Conservation (phyloP, 2,329 filamentous ascomycete genomes). For the Pyrenochaeta sp. region DNA sequence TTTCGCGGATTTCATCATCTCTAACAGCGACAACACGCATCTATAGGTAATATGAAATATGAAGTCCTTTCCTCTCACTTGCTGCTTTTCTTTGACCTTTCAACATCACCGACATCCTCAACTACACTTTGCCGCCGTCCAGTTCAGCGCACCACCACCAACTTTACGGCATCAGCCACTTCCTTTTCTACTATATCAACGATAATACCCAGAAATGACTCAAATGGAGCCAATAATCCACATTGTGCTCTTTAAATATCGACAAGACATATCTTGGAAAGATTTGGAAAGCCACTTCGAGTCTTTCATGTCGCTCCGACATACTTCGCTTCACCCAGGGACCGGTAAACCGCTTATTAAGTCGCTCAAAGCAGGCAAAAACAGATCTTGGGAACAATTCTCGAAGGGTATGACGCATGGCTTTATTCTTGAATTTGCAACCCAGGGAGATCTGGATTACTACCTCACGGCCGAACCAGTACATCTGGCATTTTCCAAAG, state of each 20-base stretch:
- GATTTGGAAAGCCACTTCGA: constrained; percentile 44
- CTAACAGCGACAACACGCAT: too few relatives aligned
- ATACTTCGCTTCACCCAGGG: constrained; percentile 31
- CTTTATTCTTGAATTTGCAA: constrained; percentile 46
- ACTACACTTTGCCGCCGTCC: too few relatives aligned
- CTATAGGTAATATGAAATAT: too few relatives aligned
- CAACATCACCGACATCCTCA: too few relatives aligned
- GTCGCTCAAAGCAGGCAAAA: constrained; percentile 44
- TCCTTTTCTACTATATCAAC: too few relatives aligned
- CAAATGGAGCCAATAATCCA: constrained; percentile 32
- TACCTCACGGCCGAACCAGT: constrained; percentile 42
- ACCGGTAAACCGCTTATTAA: constrained; percentile 43
- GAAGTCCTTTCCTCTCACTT: too few relatives aligned
- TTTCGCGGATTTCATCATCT: too few relatives aligned
- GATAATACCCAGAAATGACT: too few relatives aligned
- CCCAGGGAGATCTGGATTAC: constrained; percentile 45
- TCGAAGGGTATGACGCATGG: constrained; percentile 47
- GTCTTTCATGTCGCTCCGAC: constrained; percentile 36
- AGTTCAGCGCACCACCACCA: too few relatives aligned
- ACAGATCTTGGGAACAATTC: constrained; percentile 43
- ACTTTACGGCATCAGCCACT: too few relatives aligned
- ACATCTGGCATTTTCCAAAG: constrained; percentile 39
- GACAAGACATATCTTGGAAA: constrained; percentile 39
- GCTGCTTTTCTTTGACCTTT: too few relatives aligned
- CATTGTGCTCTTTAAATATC: constrained; percentile 49